Evolutionary conservation across 2,329 filamentous ascomycete genomes (phyloP).

Genomic region (Arthrocladium fulminans): DNA sequence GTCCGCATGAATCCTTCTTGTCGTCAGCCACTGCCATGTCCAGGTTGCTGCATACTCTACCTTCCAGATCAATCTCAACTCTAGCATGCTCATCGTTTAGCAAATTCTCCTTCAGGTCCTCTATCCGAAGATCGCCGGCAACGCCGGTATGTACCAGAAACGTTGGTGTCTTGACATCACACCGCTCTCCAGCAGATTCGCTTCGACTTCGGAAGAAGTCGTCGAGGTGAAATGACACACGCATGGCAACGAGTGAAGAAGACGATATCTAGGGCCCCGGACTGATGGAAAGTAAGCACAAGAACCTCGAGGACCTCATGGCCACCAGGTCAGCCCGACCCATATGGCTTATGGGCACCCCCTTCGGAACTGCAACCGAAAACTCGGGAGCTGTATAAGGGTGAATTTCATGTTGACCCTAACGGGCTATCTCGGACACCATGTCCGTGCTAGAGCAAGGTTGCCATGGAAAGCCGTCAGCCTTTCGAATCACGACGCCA

Average conservation of each 20-base stretch:
- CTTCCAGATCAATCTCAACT: conserved; percentile 4
- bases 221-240: conserved; percentile 1
- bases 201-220: conserved; percentile 3
- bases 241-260: conserved; percentile 17
- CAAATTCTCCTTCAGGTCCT: not conserved
- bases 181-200: not conserved
- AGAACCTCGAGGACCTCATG: not conserved
- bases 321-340: not conserved
- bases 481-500: too few species aligned
- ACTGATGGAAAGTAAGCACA: not conserved
- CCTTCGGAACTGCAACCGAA: too few species aligned
- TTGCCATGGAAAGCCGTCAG: too few species aligned
- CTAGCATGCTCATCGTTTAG: not conserved
- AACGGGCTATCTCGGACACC: too few species aligned
- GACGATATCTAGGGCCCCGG: conserved; percentile 12
- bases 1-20: conserved; percentile 1
- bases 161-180: not conserved
- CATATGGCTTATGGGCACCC: not conserved
- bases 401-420: too few species aligned
- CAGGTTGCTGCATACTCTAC: not conserved
- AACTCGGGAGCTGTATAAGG: too few species aligned
- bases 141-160: conserved; percentile 7
- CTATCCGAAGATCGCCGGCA: not conserved
- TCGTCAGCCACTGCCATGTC: not conserved
- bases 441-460: too few species aligned